phyloP scores from a whole-genome alignment of 768 basidiomycete species.

The Crepidotus variabilis region DNA sequence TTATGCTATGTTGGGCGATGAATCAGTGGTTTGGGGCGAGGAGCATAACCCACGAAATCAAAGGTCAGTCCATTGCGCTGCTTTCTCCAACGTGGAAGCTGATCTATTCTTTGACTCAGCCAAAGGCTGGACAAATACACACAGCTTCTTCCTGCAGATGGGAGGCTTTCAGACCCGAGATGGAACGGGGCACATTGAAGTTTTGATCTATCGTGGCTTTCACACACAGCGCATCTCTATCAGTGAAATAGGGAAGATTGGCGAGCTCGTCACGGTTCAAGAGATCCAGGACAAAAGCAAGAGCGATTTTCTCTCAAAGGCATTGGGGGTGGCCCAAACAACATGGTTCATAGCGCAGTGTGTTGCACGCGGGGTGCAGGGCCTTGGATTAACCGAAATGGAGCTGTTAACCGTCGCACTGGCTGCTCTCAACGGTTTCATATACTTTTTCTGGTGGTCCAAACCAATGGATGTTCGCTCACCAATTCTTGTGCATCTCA shows the following conservation, averaged over 20 bases:
- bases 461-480: slow-evolving; percentile 25
- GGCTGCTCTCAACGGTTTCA: slow-evolving; percentile 22
- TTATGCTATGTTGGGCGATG: slow-evolving; percentile 16
- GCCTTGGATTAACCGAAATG: slow-evolving; percentile 27
- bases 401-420: slow-evolving; percentile 32
- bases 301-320: slow-evolving; percentile 27
- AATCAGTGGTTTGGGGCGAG: slow-evolving; percentile 14
- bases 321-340: slow-evolving; percentile 24
- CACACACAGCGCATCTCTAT: slow-evolving; percentile 7
- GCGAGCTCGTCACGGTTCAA: too few species aligned
- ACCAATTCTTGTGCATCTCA: not conserved
- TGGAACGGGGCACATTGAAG: not conserved
- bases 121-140: slow-evolving; percentile 10
- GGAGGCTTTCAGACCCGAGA: slow-evolving; percentile 4
- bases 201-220: slow-evolving; percentile 3
- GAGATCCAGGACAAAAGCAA: slow-evolving; percentile 22
- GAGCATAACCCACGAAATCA: slow-evolving; percentile 2
- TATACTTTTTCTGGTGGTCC: slow-evolving; percentile 28
- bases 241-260: slow-evolving; percentile 7
- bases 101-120: not conserved
- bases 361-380: slow-evolving; percentile 17
- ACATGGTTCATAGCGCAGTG: slow-evolving; percentile 29
- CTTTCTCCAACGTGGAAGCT: not conserved
- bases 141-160: slow-evolving; percentile 7
- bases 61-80: slow-evolving; percentile 4